Evolutionary conservation across 192 early-diverging fungal species (phyloP).

Genomic region (Mortierella antarctica): DNA sequence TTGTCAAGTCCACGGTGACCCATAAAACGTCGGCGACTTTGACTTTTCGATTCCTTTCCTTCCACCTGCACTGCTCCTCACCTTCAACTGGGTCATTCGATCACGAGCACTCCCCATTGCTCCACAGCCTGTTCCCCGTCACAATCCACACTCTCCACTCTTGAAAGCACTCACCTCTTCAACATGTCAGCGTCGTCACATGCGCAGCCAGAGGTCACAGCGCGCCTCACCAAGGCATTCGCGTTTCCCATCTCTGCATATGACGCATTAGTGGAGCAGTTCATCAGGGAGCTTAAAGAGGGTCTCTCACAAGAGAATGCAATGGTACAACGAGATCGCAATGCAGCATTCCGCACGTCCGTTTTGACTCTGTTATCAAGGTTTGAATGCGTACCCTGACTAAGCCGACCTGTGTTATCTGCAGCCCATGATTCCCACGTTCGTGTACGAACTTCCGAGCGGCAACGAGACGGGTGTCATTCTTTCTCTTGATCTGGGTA

Average conservation of each 20-base stretch:
- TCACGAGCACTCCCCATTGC: not conserved
- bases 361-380: no score
- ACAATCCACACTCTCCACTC: not conserved
- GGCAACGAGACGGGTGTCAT: slow-evolving; percentile 86
- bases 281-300: slow-evolving; percentile 33
- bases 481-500: slow-evolving; percentile 90
- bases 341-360: no score
- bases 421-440: slow-evolving; percentile 89
- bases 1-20: no score
- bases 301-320: slow-evolving; percentile 16
- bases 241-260: slow-evolving; percentile 42
- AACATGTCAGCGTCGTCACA: slow-evolving; percentile 6
- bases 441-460: slow-evolving; percentile 79
- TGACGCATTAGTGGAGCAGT: slow-evolving; percentile 38
- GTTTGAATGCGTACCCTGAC: no score
- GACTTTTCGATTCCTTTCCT: not conserved
- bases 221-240: slow-evolving; percentile 27
- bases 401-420: not conserved
- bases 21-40: no score
- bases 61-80: not conserved
- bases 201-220: slow-evolving; percentile 19
- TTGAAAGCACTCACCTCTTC: not conserved
- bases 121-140: not conserved
- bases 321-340: slow-evolving; percentile 18
- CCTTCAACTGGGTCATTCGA: not conserved